phyloP scores from a whole-genome alignment of 1,139 yeast genomes.

The Hansenula sp. region DNA sequence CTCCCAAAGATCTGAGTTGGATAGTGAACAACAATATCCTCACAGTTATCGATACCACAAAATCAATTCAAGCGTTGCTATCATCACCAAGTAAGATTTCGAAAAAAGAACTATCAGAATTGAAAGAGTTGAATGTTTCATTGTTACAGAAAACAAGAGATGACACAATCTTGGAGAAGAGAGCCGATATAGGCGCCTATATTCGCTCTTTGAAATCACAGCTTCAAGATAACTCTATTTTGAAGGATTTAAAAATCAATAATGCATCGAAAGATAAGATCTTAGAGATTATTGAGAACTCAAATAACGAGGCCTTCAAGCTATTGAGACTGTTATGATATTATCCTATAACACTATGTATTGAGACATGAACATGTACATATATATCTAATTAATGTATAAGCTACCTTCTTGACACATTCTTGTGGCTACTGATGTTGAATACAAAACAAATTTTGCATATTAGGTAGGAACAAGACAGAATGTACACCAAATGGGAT shows the following conservation, averaged over 20 bases:
- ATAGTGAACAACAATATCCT: conserved; percentile 13
- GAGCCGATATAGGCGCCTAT: neutral
- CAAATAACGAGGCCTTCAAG: conserved; percentile 12
- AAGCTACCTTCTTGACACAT: too few species aligned
- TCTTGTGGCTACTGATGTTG: too few species aligned
- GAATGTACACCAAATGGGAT: too few species aligned
- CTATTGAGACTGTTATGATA: conserved; percentile 7
- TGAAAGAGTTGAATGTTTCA: conserved; percentile 9
- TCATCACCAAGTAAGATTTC: conserved; percentile 1
- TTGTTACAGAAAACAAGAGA: conserved; percentile 10
- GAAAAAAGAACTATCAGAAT: conserved; percentile 7
- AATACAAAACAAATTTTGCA: too few species aligned
- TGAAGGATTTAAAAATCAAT: conserved; percentile 7
- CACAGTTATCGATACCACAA: conserved; percentile 15
- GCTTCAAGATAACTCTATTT: conserved; percentile 1
- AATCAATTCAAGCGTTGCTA: conserved; percentile 12
- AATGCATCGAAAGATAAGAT: conserved; percentile 3
- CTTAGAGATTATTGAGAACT: conserved; percentile 7
- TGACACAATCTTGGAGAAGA: conserved; percentile 5
- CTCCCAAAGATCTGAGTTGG: conserved; percentile 17
- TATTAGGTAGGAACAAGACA: too few species aligned
- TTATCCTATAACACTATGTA: too few species aligned
- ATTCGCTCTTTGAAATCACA: conserved; percentile 2
- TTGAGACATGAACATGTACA: too few species aligned
- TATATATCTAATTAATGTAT: too few species aligned